Conservation (phyloP, 2,329 filamentous ascomycete genomes). For the Xylaria sp. region DNA sequence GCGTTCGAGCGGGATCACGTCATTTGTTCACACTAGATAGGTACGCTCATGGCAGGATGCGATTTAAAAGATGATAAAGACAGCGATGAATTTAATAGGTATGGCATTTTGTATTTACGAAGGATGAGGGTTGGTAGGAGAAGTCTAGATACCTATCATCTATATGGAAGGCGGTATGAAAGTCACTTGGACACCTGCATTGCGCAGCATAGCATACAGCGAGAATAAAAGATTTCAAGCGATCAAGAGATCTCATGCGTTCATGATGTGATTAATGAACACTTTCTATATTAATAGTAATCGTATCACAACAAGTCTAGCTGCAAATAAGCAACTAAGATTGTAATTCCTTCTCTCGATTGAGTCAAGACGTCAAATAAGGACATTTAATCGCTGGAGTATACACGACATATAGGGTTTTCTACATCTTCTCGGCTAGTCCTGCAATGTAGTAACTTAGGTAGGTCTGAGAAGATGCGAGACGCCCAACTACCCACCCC, state of each 20-base stretch:
- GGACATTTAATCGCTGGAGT: not conserved
- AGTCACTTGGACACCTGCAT: not conserved
- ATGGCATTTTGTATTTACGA: not conserved
- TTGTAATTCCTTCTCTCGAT: too few relatives aligned
- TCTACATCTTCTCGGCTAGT: not conserved
- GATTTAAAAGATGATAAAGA: not conserved
- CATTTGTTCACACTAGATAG: constrained; percentile 16
- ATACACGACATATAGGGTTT: not conserved
- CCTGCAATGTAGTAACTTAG: not conserved
- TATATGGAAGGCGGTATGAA: not conserved
- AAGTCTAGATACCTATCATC: not conserved
- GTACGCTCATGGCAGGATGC: not conserved
- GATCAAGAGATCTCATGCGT: not conserved
- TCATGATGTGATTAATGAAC: not conserved
- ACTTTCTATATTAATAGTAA: not conserved
- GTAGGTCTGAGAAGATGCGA: not conserved
- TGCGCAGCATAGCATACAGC: not conserved
- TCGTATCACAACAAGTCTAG: not conserved
- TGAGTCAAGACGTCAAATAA: not conserved
- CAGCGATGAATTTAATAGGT: constrained; percentile 24
- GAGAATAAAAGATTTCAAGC: not conserved
- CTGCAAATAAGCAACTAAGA: not conserved
- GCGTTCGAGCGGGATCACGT: constrained; percentile 21
- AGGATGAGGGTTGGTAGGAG: too few relatives aligned
- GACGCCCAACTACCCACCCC: not conserved